Evolutionary conservation across 805 yeast genomes (phyloP).

Genomic region (Candida montana): DNA sequence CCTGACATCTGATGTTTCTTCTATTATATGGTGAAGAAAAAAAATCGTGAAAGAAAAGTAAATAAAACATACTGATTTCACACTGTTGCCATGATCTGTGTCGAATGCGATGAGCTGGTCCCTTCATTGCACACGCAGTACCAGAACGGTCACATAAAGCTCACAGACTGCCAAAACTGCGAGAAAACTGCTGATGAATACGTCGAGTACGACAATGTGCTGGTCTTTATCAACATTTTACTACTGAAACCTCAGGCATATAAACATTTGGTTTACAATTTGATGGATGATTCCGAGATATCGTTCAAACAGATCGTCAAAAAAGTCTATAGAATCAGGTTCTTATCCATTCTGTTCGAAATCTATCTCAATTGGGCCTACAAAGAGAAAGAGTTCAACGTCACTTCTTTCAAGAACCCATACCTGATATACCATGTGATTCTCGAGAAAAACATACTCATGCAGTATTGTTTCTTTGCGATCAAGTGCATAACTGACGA

Average conservation of each 20-base stretch:
- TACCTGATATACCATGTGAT: constrained; percentile 30
- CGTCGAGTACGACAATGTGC: constrained; percentile 82
- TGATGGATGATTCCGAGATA: constrained; percentile 14
- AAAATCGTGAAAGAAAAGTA: neutral
- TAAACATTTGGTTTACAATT: constrained; percentile 79
- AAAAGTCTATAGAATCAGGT: constrained; percentile 41
- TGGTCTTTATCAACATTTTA: constrained; percentile 77
- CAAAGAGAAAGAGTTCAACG: constrained; percentile 55
- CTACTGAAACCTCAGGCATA: constrained; percentile 84
- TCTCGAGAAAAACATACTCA: constrained; percentile 29
- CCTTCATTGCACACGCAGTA: constrained; percentile 63
- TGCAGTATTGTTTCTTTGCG: constrained; percentile 55
- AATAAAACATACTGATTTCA: neutral
- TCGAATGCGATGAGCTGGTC: constrained; percentile 73
- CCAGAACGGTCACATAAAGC: constrained; percentile 71
- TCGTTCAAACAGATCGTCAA: neutral
- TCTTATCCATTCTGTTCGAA: constrained; percentile 72
- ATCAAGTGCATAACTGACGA: constrained; percentile 46
- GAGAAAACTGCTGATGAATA: constrained; percentile 79
- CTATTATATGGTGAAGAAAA: neutral
- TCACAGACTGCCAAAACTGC: constrained; percentile 73
- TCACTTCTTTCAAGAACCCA: constrained; percentile 12
- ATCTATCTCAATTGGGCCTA: constrained; percentile 91
- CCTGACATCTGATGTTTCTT: constrained; percentile 15
- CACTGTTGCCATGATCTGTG: constrained; percentile 63